Percentiles rank a stretch among this genome's conserved stretches.
Conservation (phyloP, 768 basidiomycete genomes). For the Pholiota microspora region DNA sequence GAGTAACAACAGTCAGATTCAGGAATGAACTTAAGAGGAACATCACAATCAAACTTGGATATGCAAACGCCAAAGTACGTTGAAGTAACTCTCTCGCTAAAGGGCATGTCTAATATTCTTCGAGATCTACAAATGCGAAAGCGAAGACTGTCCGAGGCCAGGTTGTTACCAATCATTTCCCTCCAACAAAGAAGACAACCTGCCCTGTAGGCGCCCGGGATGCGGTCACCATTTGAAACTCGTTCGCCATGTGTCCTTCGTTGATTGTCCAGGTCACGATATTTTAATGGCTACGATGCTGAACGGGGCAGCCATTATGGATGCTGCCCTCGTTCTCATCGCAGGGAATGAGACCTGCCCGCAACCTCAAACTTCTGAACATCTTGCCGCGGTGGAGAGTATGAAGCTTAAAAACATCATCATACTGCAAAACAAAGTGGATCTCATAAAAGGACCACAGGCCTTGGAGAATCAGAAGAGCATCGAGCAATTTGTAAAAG, state of each 20-base stretch:
- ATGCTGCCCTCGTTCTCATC: slow-evolving; percentile 92
- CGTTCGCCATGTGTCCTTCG: slow-evolving; percentile 96
- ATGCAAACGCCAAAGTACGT: slow-evolving; percentile 96
- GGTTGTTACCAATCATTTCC: slow-evolving; percentile 93
- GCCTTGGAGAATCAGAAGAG: slow-evolving; percentile 96
- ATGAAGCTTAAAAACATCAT: slow-evolving; percentile 99
- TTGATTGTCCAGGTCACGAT: slow-evolving; percentile 96
- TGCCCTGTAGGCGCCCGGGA: slow-evolving; percentile 90
- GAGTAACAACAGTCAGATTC: slow-evolving; percentile 97
- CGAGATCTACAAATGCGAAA: slow-evolving; percentile 98
- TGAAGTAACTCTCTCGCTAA: not conserved
- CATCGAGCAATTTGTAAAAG: slow-evolving; percentile 93
- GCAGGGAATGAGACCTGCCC: slow-evolving; percentile 99
- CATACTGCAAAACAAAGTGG: slow-evolving; percentile 98
- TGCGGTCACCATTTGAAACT: slow-evolving; percentile 91
- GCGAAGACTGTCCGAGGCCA: slow-evolving; percentile 87
- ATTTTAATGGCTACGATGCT: slow-evolving; percentile 99
- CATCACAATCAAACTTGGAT: slow-evolving; percentile 99
- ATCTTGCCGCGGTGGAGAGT: slow-evolving; percentile 97
- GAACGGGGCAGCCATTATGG: slow-evolving; percentile 99
- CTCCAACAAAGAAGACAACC: slow-evolving; percentile 91
- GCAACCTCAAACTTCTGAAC: slow-evolving; percentile 98
- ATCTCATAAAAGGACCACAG: slow-evolving; percentile 92
- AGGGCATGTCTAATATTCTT: slow-evolving; percentile 15
- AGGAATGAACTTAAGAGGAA: slow-evolving; percentile 99